Evolutionary conservation across 495 filamentous ascomycete species (phyloP).

Genomic region (Opeltia flavorubescens): DNA sequence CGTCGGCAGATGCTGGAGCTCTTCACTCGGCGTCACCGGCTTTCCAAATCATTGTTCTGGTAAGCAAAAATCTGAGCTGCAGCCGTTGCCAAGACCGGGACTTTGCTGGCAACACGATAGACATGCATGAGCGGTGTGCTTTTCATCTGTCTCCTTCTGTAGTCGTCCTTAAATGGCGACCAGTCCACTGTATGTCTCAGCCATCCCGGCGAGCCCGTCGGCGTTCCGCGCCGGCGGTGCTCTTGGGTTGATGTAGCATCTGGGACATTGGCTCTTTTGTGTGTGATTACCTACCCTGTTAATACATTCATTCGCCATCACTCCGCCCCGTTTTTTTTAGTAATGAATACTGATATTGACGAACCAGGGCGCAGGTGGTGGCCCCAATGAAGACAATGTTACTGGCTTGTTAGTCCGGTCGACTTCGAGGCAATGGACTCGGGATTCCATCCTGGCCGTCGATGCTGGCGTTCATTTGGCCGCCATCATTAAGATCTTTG

Average conservation of each 20-base stretch:
- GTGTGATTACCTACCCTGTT: neutral
- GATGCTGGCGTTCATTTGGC: conserved; percentile 86
- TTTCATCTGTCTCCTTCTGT: neutral
- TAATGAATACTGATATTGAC: conserved; percentile 4
- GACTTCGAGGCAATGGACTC: conserved; percentile 58
- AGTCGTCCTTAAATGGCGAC: neutral
- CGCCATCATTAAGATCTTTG: conserved; percentile 63
- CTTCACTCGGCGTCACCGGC: conserved; percentile 27
- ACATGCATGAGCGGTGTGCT: neutral
- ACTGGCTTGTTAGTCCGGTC: conserved; percentile 84
- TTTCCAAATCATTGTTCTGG: conserved; percentile 68
- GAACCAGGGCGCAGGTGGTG: conserved; percentile 72
- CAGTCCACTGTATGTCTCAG: conserved; percentile 1
- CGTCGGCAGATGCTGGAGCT: conserved; percentile 12
- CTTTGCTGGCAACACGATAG: neutral
- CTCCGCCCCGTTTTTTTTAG: neutral
- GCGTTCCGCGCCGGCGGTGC: no score
- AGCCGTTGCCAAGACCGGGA: neutral
- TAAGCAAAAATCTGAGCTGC: conserved; percentile 31
- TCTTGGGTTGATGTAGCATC: no score
- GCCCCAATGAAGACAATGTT: conserved; percentile 75
- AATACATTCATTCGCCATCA: neutral
- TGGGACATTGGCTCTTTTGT: neutral
- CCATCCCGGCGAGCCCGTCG: no score
- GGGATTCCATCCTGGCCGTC: conserved; percentile 70